phyloP scores from a whole-genome alignment of 2,329 filamentous ascomycete genomes.

The Aaosphaeria arxii region DNA sequence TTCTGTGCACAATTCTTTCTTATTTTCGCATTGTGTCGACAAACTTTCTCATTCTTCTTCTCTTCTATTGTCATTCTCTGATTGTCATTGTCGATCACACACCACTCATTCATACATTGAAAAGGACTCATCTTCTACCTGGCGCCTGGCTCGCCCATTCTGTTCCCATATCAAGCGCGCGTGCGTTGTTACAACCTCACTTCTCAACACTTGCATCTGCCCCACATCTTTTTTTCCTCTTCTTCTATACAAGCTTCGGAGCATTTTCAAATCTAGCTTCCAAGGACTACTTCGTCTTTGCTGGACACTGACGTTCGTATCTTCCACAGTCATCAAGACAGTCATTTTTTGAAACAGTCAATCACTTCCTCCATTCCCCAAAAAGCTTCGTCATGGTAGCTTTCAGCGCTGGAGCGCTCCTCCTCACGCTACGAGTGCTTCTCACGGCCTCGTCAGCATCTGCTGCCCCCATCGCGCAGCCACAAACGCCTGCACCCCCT shows the following conservation, averaged over 20 bases:
- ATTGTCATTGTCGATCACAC: slow-evolving; percentile 3
- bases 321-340: slow-evolving; percentile 13
- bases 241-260: too few relatives aligned
- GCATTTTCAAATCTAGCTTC: too few relatives aligned
- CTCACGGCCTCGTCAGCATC: slow-evolving; percentile 26
- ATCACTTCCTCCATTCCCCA: slow-evolving; percentile 12
- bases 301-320: slow-evolving; percentile 12
- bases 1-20: neutral
- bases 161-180: neutral
- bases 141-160: neutral
- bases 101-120: slow-evolving; percentile 7
- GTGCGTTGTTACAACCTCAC: neutral
- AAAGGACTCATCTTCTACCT: slow-evolving; percentile 4
- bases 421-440: slow-evolving; percentile 36
- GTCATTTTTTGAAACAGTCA: slow-evolving; percentile 5
- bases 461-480: slow-evolving; percentile 27
- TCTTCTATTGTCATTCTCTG: slow-evolving; percentile 29
- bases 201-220: neutral
- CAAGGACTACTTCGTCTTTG: slow-evolving; percentile 4
- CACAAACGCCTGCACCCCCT: slow-evolving; percentile 16
- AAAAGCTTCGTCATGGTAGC: slow-evolving; percentile 35
- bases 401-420: slow-evolving; percentile 34
- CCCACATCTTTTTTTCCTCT: neutral
- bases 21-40: slow-evolving; percentile 20
- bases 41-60: slow-evolving; percentile 23